Evolutionary conservation across 179 eudicot species (phyloP).

Genomic region (Carnegiea gigantea): DNA sequence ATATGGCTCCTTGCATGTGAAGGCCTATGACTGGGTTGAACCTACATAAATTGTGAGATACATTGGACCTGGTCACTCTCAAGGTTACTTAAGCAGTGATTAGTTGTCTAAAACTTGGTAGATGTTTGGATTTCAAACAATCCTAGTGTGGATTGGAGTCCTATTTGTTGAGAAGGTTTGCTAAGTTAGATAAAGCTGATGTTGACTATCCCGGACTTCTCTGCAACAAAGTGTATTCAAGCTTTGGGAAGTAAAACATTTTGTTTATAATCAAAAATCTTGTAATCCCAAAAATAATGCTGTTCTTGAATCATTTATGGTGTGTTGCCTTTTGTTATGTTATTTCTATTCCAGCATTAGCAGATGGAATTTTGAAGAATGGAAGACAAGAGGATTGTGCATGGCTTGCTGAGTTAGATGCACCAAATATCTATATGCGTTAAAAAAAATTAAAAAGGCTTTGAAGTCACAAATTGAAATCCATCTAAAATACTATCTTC

Average conservation of each 20-base stretch:
- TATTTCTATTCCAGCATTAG: conserved; percentile 32
- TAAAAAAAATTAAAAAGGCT: background rate
- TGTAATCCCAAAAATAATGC: background rate
- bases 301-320: background rate
- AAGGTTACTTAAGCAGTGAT: conserved; percentile 40
- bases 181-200: background rate
- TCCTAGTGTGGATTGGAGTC: background rate
- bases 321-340: background rate
- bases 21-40: conserved; percentile 96
- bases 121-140: background rate
- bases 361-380: conserved; percentile 30
- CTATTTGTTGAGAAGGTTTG: background rate
- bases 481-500: too few species aligned
- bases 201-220: background rate
- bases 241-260: conserved; percentile 51
- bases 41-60: conserved; percentile 49
- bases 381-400: conserved; percentile 69
- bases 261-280: background rate
- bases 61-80: conserved; percentile 42
- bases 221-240: conserved; percentile 33
- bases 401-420: conserved; percentile 71
- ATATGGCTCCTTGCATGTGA: conserved; percentile 93
- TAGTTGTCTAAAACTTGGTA: background rate
- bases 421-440: conserved; percentile 72
- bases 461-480: too few species aligned